Conservation (phyloP, 2,329 filamentous ascomycete species). For the Xylariaceae sp. region DNA sequence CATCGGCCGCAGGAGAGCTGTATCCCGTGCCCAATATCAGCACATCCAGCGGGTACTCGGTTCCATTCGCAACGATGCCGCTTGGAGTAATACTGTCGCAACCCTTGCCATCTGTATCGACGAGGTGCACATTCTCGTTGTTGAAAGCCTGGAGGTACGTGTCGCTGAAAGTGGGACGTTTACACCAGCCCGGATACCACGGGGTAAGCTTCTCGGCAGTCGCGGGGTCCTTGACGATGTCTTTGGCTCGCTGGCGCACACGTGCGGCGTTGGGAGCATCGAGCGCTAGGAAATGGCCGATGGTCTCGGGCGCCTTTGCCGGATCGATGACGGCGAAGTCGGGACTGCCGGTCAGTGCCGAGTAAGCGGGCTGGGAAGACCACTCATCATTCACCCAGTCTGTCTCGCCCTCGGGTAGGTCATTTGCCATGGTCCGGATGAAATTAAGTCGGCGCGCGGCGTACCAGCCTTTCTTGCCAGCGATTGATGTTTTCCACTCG, state of each 20-base stretch:
- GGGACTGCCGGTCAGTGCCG: conserved; percentile 36
- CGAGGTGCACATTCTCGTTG: conserved; percentile 52
- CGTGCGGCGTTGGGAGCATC: conserved; percentile 43
- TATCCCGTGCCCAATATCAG: conserved; percentile 39
- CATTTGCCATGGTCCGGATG: conserved; percentile 35
- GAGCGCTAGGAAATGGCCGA: conserved; percentile 36
- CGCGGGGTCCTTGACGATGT: conserved; percentile 49
- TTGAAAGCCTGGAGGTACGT: conserved; percentile 61
- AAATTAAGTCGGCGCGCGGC: conserved; percentile 44
- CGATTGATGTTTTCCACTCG: conserved; percentile 37
- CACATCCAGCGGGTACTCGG: conserved; percentile 44
- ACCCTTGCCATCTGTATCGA: conserved; percentile 58
- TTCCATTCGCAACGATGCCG: conserved; percentile 46
- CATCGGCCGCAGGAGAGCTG: conserved; percentile 40
- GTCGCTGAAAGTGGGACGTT: conserved; percentile 61
- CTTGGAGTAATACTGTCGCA: conserved; percentile 43
- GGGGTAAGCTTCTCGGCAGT: conserved; percentile 48
- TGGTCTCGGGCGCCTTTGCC: conserved; percentile 36
- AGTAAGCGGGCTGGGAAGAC: conserved; percentile 40
- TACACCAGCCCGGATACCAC: conserved; percentile 59
- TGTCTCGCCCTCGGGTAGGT: conserved; percentile 13
- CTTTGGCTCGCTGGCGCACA: conserved; percentile 46
- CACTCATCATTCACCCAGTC: conserved; percentile 51
- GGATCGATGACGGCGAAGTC: conserved; percentile 31
- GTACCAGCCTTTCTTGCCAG: conserved; percentile 48